Evolutionary conservation across 2,329 filamentous ascomycete genomes (phyloP).

Genomic region (Fusarium zealandicum): DNA sequence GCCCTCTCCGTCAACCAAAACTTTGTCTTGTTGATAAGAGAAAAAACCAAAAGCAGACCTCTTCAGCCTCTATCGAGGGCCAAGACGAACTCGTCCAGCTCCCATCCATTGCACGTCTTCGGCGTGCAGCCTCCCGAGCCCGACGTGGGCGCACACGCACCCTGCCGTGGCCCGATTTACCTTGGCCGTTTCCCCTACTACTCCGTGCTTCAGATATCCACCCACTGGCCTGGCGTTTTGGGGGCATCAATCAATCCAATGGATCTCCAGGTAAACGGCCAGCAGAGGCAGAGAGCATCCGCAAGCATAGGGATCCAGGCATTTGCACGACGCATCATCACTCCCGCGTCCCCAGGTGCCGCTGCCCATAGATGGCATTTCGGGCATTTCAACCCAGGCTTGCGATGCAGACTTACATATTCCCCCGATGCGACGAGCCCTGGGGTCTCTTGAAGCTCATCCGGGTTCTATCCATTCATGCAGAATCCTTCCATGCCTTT

Average conservation of each 20-base stretch:
- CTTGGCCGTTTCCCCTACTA: constrained; percentile 14
- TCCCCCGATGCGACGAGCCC: too few species aligned
- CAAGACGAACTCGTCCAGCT: constrained; percentile 26
- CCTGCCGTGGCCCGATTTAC: constrained; percentile 39
- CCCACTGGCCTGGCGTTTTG: too few species aligned
- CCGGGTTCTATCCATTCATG: neutral
- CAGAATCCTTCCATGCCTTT: constrained; percentile 4
- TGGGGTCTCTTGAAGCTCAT: constrained; percentile 2
- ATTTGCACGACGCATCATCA: constrained; percentile 36
- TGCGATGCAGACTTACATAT: constrained; percentile 4
- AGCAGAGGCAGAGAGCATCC: constrained; percentile 36
- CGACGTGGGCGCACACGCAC: constrained; percentile 34
- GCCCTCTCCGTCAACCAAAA: neutral
- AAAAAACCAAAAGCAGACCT: neutral
- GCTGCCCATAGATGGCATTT: too few species aligned
- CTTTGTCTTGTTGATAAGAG: neutral
- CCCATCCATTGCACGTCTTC: constrained; percentile 26
- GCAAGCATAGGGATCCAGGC: constrained; percentile 35
- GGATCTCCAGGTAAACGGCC: constrained; percentile 32
- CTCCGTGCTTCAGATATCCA: too few species aligned
- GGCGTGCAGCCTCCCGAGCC: constrained; percentile 29
- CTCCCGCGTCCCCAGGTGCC: constrained; percentile 24
- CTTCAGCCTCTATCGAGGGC: constrained; percentile 1
- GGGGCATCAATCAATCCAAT: too few species aligned
- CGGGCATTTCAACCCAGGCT: neutral